Percentiles rank a stretch among this genome's conserved stretches.
These are phyloP conservation scores for Alternaria sp. DNA, from an alignment of 2,329 filamentous ascomycete genomes.

Conservation along the genomic window DNA sequence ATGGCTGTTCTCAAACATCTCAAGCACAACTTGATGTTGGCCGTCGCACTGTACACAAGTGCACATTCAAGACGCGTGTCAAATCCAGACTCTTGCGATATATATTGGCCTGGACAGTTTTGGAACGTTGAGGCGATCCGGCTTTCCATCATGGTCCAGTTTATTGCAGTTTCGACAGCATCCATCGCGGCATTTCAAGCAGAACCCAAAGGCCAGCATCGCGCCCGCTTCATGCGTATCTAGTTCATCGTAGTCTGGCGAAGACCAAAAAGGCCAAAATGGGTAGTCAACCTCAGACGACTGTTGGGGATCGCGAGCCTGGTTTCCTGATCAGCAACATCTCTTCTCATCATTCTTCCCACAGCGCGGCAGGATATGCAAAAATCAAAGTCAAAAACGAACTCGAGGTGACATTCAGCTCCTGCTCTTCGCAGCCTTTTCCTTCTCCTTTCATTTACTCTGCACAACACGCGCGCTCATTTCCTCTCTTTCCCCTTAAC, in stretches of 20 bases:
- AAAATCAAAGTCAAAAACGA: neutral
- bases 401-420: neutral
- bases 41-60: neutral
- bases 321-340: neutral
- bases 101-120: neutral
- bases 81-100: neutral
- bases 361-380: neutral
- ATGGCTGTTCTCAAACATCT: neutral
- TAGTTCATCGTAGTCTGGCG: neutral
- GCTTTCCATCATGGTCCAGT: neutral
- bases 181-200: neutral
- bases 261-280: neutral
- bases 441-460: neutral
- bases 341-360: neutral
- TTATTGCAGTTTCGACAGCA: neutral
- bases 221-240: neutral
- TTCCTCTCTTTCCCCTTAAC: neutral
- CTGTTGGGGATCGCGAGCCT: neutral
- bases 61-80: neutral
- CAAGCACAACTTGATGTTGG: neutral
- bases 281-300: neutral
- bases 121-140: neutral
- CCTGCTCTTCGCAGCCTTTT: neutral
- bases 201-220: neutral
- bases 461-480: conserved; percentile 1